phyloP scores from a whole-genome alignment of 2,329 filamentous ascomycete species.

The Orbilia brochopaga region DNA sequence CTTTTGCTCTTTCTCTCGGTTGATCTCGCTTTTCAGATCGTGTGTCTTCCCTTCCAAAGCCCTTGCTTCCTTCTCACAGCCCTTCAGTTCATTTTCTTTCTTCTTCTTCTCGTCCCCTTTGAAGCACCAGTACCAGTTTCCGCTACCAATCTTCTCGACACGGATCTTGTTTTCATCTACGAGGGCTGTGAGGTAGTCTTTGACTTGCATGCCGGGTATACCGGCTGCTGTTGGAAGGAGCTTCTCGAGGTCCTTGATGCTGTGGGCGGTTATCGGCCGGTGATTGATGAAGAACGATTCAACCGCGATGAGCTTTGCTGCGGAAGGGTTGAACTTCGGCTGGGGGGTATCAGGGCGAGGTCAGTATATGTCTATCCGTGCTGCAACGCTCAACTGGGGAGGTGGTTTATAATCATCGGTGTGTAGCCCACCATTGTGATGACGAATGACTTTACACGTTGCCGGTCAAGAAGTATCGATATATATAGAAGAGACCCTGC shows the following conservation, averaged over 20 bases:
- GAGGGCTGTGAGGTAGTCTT: slow-evolving; percentile 70
- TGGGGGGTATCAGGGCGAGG: neutral
- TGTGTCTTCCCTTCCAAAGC: slow-evolving; percentile 13
- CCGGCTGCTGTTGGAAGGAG: slow-evolving; percentile 67
- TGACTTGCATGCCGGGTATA: slow-evolving; percentile 71
- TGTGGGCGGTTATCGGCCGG: slow-evolving; percentile 64
- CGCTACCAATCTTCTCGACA: slow-evolving; percentile 73
- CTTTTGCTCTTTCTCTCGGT: slow-evolving; percentile 22
- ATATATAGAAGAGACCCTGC: too few relatives aligned
- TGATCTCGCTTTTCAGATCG: slow-evolving; percentile 21
- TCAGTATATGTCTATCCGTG: too few relatives aligned
- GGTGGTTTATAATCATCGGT: too few relatives aligned
- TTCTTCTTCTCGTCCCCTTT: slow-evolving; percentile 64
- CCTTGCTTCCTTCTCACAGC: slow-evolving; percentile 36
- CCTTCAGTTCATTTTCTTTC: slow-evolving; percentile 56
- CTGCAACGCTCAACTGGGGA: too few relatives aligned
- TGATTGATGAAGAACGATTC: slow-evolving; percentile 67
- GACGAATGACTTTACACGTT: too few relatives aligned
- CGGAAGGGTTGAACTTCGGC: slow-evolving; percentile 66
- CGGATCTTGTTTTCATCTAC: slow-evolving; percentile 68
- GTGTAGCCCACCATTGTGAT: too few relatives aligned
- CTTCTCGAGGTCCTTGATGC: slow-evolving; percentile 72
- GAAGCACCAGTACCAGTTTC: slow-evolving; percentile 76
- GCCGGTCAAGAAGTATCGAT: too few relatives aligned
- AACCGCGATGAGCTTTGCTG: slow-evolving; percentile 66